Evolutionary conservation across 1,284 basidiomycete species (phyloP).

Genomic region (Rugosomyces carneus): DNA sequence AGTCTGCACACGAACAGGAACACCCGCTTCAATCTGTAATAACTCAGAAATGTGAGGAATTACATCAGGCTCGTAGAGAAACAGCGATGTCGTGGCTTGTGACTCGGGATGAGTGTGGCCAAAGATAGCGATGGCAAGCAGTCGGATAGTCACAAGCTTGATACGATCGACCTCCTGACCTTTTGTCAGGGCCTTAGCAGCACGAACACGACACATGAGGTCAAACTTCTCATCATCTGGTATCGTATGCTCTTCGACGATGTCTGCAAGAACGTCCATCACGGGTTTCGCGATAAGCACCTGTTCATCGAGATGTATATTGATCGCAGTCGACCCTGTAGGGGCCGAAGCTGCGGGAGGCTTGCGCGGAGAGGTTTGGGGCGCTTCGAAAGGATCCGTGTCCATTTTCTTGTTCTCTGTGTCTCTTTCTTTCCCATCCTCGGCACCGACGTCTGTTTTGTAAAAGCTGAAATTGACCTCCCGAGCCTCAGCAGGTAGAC

Average conservation of each 20-base stretch:
- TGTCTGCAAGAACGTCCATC: conserved; percentile 74
- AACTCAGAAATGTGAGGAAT: conserved; percentile 87
- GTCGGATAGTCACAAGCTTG: conserved; percentile 76
- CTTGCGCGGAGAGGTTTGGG: conserved; percentile 33
- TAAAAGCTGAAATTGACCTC: conserved; percentile 78
- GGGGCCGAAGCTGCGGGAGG: conserved; percentile 24
- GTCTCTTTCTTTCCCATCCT: conserved; percentile 38
- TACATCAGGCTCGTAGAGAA: conserved; percentile 92
- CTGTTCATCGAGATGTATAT: conserved; percentile 59
- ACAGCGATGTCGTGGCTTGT: conserved; percentile 75
- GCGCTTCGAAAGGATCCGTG: conserved; percentile 33
- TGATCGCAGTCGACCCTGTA: conserved; percentile 45
- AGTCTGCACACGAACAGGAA: conserved; percentile 70
- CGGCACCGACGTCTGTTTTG: conserved; percentile 42
- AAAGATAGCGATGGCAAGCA: conserved; percentile 88
- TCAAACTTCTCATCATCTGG: conserved; percentile 87
- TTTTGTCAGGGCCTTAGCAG: conserved; percentile 62
- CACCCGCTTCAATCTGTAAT: conserved; percentile 68
- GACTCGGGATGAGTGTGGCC: conserved; percentile 80
- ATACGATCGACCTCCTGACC: conserved; percentile 61
- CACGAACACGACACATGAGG: conserved; percentile 82
- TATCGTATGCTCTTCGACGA: conserved; percentile 67
- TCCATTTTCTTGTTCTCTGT: conserved; percentile 34
- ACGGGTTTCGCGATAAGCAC: conserved; percentile 52
- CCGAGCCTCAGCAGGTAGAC: conserved; percentile 60